Conservation (phyloP, 176 grass and related monocot genomes). For the Rhipidocladum racemiflorum region DNA sequence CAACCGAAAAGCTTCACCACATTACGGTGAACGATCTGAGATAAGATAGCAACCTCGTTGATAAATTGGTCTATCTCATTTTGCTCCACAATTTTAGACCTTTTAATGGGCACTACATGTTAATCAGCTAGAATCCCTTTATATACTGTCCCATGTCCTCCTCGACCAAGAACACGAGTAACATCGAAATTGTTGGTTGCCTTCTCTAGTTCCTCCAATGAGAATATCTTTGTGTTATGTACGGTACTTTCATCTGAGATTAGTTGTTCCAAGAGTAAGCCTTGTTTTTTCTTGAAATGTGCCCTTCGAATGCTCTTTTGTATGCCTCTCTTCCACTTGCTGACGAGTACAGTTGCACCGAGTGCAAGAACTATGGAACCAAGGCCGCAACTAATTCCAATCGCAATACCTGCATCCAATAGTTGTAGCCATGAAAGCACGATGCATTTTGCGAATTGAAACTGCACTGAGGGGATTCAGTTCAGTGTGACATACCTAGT, state of each 20-base stretch:
- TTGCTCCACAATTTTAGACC: slow-evolving; percentile 33
- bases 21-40: slow-evolving; percentile 45
- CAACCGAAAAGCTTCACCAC: slow-evolving; percentile 49
- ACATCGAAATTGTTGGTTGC: slow-evolving; percentile 43
- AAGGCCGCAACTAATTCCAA: slow-evolving; percentile 15
- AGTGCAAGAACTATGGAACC: not conserved
- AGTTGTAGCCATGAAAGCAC: not conserved
- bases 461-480: not conserved
- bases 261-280: slow-evolving; percentile 4
- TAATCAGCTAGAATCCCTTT: slow-evolving; percentile 38
- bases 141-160: slow-evolving; percentile 31
- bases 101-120: slow-evolving; percentile 49
- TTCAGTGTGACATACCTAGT: not conserved
- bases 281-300: slow-evolving; percentile 36
- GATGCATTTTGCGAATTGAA: too few relatives aligned
- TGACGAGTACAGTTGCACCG: not conserved
- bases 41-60: slow-evolving; percentile 41
- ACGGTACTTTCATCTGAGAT: not conserved
- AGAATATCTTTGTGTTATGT: slow-evolving; percentile 43
- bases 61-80: slow-evolving; percentile 48
- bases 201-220: slow-evolving; percentile 39
- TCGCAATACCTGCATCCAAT: not conserved
- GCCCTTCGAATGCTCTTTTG: not conserved
- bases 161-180: slow-evolving; percentile 9
- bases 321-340: slow-evolving; percentile 23